Conservation (phyloP, 805 yeast genomes). For the Saccharomycopsis sp. region DNA sequence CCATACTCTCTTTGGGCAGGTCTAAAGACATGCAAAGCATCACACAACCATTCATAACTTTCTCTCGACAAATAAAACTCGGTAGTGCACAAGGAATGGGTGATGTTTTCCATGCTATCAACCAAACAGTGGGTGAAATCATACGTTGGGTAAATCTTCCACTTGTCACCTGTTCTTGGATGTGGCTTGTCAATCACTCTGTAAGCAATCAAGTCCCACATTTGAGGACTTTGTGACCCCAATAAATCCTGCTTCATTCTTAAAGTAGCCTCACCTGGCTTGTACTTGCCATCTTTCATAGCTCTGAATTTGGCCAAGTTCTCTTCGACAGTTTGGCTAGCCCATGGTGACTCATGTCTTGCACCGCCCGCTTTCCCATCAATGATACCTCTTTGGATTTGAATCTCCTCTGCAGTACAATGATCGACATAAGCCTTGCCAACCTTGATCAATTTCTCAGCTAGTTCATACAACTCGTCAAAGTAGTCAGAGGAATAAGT, state of each 20-base stretch:
- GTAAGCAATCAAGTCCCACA: conserved; percentile 99
- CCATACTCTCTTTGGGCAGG: conserved; percentile 99
- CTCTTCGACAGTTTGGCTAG: conserved; percentile 62
- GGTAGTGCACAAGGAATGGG: conserved; percentile 93
- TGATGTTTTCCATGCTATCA: conserved; percentile 92
- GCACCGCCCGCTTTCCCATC: conserved; percentile 95
- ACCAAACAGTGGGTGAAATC: conserved; percentile 99
- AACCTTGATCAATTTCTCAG: conserved; percentile 64
- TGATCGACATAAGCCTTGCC: conserved; percentile 88
- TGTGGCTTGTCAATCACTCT: conserved; percentile 88
- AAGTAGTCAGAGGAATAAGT: conserved; percentile 96
- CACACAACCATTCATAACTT: conserved; percentile 98
- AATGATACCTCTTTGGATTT: conserved; percentile 80
- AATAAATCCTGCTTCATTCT: conserved; percentile 91
- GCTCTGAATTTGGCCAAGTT: conserved; percentile 73
- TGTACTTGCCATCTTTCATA: conserved; percentile 85
- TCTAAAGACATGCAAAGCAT: conserved; percentile 85
- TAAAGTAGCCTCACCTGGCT: conserved; percentile 86
- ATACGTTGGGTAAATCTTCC: conserved; percentile 98
- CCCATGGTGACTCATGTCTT: conserved; percentile 73
- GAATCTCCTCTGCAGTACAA: conserved; percentile 86
- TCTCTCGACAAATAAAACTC: conserved; percentile 90
- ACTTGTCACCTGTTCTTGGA: conserved; percentile 92
- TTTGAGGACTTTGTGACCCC: conserved; percentile 86
- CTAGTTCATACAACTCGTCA: conserved; percentile 78